Evolutionary conservation across 345 rosid genomes (phyloP).

Genomic region (Ailanthus altissimus): DNA sequence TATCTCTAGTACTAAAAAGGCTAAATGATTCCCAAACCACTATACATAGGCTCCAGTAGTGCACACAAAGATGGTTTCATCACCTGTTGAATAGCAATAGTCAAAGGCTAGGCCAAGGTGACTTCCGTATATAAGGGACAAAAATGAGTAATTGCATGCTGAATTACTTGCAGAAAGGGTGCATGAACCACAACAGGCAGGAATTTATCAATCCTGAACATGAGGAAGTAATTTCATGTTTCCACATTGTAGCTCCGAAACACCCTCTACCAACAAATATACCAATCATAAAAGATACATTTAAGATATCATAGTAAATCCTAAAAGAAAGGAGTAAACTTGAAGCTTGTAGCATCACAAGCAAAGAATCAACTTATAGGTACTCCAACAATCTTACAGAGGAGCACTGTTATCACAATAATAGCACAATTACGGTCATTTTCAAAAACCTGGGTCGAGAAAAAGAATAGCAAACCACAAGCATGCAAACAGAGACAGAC

Average conservation of each 20-base stretch:
- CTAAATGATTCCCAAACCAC: slow-evolving; percentile 12
- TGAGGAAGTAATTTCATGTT: not conserved
- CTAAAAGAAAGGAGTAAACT: not conserved
- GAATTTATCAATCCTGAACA: not conserved
- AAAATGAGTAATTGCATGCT: not conserved
- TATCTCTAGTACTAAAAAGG: not conserved
- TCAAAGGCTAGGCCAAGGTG: slow-evolving; percentile 4
- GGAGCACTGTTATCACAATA: not conserved
- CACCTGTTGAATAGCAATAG: slow-evolving; percentile 1
- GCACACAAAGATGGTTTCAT: slow-evolving; percentile 7
- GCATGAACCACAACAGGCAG: not conserved
- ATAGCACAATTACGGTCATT: not conserved
- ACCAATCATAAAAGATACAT: not conserved
- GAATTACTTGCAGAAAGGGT: slow-evolving; percentile 6
- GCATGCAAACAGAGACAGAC: not conserved
- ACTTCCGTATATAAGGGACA: not conserved
- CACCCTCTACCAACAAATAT: not conserved
- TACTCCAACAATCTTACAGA: not conserved
- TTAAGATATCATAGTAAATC: not conserved
- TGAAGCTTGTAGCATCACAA: not conserved
- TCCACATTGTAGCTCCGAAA: not conserved
- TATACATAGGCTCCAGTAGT: not conserved
- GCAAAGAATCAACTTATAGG: not conserved
- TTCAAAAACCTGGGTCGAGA: not conserved
- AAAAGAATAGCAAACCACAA: not conserved